A percentile compares a stretch with the other conserved stretches of the same genome.
Conservation (phyloP, 495 filamentous ascomycete species). For the Hypoxylon subgilvum region DNA sequence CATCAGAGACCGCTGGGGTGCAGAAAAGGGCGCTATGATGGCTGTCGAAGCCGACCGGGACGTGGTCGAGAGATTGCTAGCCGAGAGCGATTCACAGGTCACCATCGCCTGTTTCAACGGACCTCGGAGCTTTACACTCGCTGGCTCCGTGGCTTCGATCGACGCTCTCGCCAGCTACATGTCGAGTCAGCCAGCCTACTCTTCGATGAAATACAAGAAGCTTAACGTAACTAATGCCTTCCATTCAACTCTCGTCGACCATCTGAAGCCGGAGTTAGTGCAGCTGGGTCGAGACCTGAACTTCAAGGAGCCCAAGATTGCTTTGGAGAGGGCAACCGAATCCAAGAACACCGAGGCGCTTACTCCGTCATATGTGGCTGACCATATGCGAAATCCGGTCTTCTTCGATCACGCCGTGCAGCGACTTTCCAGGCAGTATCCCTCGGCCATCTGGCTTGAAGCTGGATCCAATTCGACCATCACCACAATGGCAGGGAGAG, state of each 20-base stretch:
- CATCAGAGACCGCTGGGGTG: conserved; percentile 46
- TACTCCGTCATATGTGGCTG: conserved; percentile 39
- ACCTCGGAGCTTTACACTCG: conserved; percentile 52
- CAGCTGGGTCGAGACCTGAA: conserved; percentile 33
- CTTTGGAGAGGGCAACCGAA: conserved; percentile 34
- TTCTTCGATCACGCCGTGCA: conserved; percentile 58
- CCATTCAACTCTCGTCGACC: conserved; percentile 56
- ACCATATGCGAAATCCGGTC: conserved; percentile 59
- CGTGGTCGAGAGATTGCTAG: conserved; percentile 30
- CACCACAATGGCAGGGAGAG: conserved; percentile 51
- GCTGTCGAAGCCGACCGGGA: conserved; percentile 48
- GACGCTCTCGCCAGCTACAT: conserved; percentile 20
- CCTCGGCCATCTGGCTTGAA: conserved; percentile 54
- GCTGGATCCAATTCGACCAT: conserved; percentile 58
- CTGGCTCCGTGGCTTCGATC: conserved; percentile 46
- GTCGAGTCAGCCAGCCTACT: not conserved
- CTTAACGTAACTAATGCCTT: conserved; percentile 60
- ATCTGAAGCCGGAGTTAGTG: conserved; percentile 42
- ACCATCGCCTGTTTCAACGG: conserved; percentile 63
- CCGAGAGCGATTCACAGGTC: conserved; percentile 21
- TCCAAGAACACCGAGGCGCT: conserved; percentile 16
- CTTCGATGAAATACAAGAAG: conserved; percentile 42
- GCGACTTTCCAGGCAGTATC: conserved; percentile 46
- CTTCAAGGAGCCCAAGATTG: conserved; percentile 30
- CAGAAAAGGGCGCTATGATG: conserved; percentile 55